phyloP scores from a whole-genome alignment of 179 eudicot genomes.

The Patellifolia procumbens region DNA sequence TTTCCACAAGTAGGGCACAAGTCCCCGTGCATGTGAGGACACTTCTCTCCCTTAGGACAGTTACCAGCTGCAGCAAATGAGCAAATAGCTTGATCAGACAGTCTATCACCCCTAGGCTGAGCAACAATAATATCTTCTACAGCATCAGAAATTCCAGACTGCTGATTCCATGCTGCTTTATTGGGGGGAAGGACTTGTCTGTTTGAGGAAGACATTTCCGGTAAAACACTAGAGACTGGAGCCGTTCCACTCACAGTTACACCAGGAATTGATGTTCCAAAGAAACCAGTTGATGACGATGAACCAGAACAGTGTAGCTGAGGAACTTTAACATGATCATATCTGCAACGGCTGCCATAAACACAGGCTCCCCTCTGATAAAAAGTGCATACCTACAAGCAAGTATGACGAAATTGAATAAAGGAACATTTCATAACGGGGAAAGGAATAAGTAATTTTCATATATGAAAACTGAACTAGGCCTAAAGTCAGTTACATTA shows the following conservation, averaged over 20 bases:
- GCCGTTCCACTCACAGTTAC: conserved; percentile 25
- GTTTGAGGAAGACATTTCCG: conserved; percentile 50
- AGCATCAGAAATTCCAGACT: conserved; percentile 28
- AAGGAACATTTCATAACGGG: background rate
- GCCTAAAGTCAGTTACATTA: conserved; percentile 42
- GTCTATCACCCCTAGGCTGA: conserved; percentile 42
- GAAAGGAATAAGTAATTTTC: background rate
- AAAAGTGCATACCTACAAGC: conserved; percentile 72
- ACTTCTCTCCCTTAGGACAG: conserved; percentile 81
- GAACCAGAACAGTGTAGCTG: conserved; percentile 45
- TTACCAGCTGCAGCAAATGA: conserved; percentile 87
- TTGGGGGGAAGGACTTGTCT: conserved; percentile 33
- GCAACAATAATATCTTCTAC: conserved; percentile 35
- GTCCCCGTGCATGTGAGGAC: conserved; percentile 94
- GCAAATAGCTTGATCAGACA: conserved; percentile 62
- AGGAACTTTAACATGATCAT: conserved; percentile 74
- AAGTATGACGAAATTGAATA: background rate
- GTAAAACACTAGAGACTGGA: conserved; percentile 32
- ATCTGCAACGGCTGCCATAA: conserved; percentile 86
- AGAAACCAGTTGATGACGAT: conserved; percentile 51
- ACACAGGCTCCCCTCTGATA: conserved; percentile 87
- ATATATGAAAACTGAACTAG: background rate
- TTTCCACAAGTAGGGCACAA: conserved; percentile 75
- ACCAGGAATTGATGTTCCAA: conserved; percentile 27
- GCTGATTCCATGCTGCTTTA: conserved; percentile 49